Evolutionary conservation across 2,329 filamentous ascomycete species (phyloP).

Genomic region (Botrytis porri): DNA sequence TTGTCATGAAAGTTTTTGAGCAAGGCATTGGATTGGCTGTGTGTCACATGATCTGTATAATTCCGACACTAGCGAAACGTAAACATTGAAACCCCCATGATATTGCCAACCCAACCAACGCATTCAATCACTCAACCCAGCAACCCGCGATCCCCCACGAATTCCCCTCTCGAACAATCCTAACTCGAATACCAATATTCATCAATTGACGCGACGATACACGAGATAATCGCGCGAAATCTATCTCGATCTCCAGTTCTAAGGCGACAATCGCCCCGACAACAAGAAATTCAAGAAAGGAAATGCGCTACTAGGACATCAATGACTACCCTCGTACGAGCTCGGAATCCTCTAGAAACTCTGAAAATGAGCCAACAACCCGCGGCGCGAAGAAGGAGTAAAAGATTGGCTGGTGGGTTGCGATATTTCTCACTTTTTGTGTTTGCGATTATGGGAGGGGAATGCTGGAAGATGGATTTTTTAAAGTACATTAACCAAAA

Average conservation of each 20-base stretch:
- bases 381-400: constrained; percentile 57
- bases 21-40: neutral
- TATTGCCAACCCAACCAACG: neutral
- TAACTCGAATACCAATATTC: neutral
- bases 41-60: constrained; percentile 18
- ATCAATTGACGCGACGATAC: constrained; percentile 33
- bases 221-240: constrained; percentile 23
- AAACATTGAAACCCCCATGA: constrained; percentile 23
- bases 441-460: constrained; percentile 15
- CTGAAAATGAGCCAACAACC: constrained; percentile 64
- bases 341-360: constrained; percentile 62
- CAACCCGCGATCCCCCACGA: neutral
- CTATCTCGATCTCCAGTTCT: neutral
- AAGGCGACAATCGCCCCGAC: constrained; percentile 16
- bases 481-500: constrained; percentile 9
- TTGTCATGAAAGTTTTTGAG: neutral
- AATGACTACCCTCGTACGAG: constrained; percentile 68
- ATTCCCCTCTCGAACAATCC: neutral
- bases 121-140: constrained; percentile 4
- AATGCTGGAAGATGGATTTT: neutral
- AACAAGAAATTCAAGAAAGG: constrained; percentile 24
- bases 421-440: constrained; percentile 11
- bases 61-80: constrained; percentile 10
- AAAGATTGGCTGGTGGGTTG: constrained; percentile 60
- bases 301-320: constrained; percentile 43